Evolutionary conservation across 192 early-diverging fungal species (phyloP), one percentile per base, ranked within the genome.

Genomic region (Podila epicladia): DNA sequence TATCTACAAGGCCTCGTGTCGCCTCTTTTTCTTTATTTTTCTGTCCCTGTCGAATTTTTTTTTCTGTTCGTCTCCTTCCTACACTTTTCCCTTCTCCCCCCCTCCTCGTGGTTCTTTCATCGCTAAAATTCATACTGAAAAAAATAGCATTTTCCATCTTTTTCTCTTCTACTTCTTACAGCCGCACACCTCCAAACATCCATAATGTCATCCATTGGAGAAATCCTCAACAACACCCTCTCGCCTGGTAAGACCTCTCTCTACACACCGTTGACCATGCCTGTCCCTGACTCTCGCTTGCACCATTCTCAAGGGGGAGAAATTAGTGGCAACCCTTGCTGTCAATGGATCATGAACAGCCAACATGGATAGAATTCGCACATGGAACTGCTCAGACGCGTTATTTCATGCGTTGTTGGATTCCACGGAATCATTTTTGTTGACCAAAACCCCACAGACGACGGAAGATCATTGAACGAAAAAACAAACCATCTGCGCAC

Each of bases 211-310:
- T 80, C 77, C 82, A 89, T 94, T 82, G 86, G 90, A 71, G 92
- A 92, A 65, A 89, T 95, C 79, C 91, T 96, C 67, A 79, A 85
- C 58, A 90, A 92, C 82, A 94, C 95, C 62, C 91, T 96, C 60
- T 93, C 91, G 75, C 88, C 91, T 66, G 88, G 92, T 91, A 89
- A 78, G 75, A 38, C 50, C 19, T 31, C 35, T 37, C 35, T 45
- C 20, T 35, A 11, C 5, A 33, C 37, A 8, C 15, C 35, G 12
- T 45, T 22, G 35, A 13, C 32, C 5, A 17, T 9, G n/a, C 33
- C 45, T 13, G 29, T 65, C 12, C 61, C 35, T 66, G 24, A 41
- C 41, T 31, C 9, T 38, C 15, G 9, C 26, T 9, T 48, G 17
- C 31, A 12, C 64, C 64, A 53, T 48, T 26, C 48, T 19, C 35